Evolutionary conservation across 164 flowering plant species (phyloP), one percentile per base, ranked within the genome.

Genomic region (Piper betle): DNA sequence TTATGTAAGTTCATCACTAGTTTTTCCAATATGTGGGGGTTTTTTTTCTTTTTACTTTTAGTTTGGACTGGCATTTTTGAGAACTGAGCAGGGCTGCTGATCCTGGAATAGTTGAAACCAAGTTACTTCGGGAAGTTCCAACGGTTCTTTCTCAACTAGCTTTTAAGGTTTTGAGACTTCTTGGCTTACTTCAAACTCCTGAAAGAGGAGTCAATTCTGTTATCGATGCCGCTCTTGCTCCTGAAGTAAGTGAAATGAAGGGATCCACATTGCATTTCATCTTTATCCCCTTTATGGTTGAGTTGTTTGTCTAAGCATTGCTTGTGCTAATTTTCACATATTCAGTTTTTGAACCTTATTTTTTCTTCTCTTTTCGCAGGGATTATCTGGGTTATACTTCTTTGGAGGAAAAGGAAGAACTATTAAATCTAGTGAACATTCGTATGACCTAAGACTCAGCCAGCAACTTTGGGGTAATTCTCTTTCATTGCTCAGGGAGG

Each of bases 211-310:
- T 80, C 38, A 52, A 62, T 48, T 80, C 95, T 20, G 77, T 84
- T 64, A 65, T 92, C 55, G 98, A 92, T 80, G 96, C 96, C 12
- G 84, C 95, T 56, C 86, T 92, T 69, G 85, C 95, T 48, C 89
- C 95, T 63, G 78, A 84, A 15, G 98, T 92, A 71, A 77, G 88
- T 73, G 37, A 55, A 39, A 50, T 58, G 13, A 40, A 15, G 40
- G 40, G 19, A 53, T 46, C 9, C 16, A 33, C 43, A 4, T 15
- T 33, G 33, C 6, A 3, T 37, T 54, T 25, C 63, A 10, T 39
- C 10, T 39, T 20, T 37, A 11, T 46, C 46, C 37, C 42, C 20
- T 39, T 54, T 43, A 38, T 6, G 18, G 18, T 15, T 50, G 17
- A 4, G 19, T 39, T 3, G n/a, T 40, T 58, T 42, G 16, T 43